Conservation (phyloP, 129 eudicot species). For the Saposhnikovia divaricata region DNA sequence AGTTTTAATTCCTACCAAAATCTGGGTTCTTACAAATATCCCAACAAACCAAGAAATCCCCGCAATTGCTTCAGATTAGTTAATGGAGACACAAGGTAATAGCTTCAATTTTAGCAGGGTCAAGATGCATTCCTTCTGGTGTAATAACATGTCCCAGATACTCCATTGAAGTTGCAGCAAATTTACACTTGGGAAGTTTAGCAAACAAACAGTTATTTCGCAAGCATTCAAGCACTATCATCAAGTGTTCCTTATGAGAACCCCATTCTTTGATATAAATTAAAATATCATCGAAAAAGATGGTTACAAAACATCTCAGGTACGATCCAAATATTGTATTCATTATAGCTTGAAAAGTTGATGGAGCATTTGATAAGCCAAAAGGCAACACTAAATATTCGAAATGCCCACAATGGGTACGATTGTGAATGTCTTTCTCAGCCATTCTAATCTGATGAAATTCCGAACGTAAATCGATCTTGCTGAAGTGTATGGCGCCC, state of each 20-base stretch:
- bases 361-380: no score
- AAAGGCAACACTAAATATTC: no score
- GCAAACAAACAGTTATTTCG: neutral
- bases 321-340: neutral
- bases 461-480: no score
- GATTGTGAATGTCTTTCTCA: no score
- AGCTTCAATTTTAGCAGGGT: neutral
- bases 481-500: no score
- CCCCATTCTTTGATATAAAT: neutral
- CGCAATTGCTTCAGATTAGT: neutral
- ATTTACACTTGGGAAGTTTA: neutral
- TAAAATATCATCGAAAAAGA: neutral
- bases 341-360: no score
- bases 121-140: neutral
- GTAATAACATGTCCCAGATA: neutral
- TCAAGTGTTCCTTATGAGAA: neutral
- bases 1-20: no score
- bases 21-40: no score
- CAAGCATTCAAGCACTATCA: neutral
- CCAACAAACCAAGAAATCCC: neutral
- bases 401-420: no score
- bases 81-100: neutral
- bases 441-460: no score
- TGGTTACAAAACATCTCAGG: neutral
- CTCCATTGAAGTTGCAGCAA: neutral